Base-by-base conservation (phyloP, 163 green algal species). In the Scenedesmus sp. region DNA sequence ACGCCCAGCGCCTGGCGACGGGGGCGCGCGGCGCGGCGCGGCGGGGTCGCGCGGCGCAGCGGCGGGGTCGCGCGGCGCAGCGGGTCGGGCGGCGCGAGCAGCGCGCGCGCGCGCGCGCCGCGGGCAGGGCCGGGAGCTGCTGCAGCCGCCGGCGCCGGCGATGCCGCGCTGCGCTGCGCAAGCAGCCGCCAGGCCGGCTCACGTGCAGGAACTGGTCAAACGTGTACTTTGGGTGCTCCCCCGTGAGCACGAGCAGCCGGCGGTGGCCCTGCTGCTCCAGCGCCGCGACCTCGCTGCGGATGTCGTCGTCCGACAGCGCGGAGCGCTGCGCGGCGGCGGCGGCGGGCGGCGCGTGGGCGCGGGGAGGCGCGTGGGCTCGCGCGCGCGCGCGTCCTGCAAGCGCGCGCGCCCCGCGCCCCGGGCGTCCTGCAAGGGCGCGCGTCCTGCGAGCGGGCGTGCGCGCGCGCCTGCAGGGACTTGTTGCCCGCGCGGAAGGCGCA, bases 221-320 rank as follows among this genome's bases (percentile, higher is more conserved):
- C 10, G 83, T 89, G 87, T 93, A 93, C 65, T 86, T 87, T 31
- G 89, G 89, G 83, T 89, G 83, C 84, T 93, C 89, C 2, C 89
- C 89, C 2, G 89, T 93, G 28, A 93, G 86, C 63, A 89, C 89
- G 56, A 93, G 82, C 72, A 93, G 82, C 29, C 89, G 84, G 33
- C 86, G 69, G 81, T 93, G 89, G 34, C 89, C 89, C 75, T 92
- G 86, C 42, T 58, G 65, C 84, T 93, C 71, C 62, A 93, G 82
- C 34, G 89, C 83, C 28, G 65, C 75, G 18, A 93, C 89, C 83
- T 91, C 87, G 20, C 39, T 28, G 7, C 39, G 44, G 5, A 91
- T 78, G 58, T 89, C 78, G 6, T 87, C 77, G 44, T 89, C 80
- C 13, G 75, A 75, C 50, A 88, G 33, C 6, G 78, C 60, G 28